Evolutionary conservation across 495 filamentous ascomycete species (phyloP).

Genomic region (Cudoniella acicularis): DNA sequence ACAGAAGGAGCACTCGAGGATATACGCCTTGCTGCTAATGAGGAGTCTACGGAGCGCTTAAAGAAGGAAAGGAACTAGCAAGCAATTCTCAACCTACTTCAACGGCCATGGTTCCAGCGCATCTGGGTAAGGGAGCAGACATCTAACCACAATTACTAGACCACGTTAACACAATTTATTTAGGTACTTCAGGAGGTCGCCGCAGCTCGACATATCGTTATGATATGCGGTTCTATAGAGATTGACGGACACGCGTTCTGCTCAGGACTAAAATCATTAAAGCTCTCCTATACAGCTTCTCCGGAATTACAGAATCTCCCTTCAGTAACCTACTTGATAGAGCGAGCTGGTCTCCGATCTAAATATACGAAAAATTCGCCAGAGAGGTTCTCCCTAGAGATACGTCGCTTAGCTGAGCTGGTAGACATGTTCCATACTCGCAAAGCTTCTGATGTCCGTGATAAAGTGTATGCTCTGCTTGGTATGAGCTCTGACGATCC

Average conservation of each 20-base stretch:
- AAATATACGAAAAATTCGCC: conserved; percentile 12
- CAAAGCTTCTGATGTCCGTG: too few relatives aligned
- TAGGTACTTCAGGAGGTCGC: conserved; percentile 34
- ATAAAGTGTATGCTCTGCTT: too few relatives aligned
- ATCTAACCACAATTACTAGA: background rate
- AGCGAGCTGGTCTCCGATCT: conserved; percentile 24
- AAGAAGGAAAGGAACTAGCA: background rate
- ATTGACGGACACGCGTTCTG: conserved; percentile 25
- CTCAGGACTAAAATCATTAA: conserved; percentile 13
- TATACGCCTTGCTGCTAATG: conserved; percentile 13
- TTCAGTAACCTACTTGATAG: conserved; percentile 28
- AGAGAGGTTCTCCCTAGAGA: conserved; percentile 20
- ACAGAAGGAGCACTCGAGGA: conserved; percentile 21
- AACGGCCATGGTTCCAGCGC: conserved; percentile 28
- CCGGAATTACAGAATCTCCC: conserved; percentile 13
- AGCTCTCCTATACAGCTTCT: conserved; percentile 3
- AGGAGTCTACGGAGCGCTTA: conserved; percentile 6
- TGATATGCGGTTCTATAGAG: conserved; percentile 27
- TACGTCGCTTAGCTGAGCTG: conserved; percentile 26
- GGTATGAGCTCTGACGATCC: conserved; percentile 17
- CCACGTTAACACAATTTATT: conserved; percentile 7
- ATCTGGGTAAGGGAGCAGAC: conserved; percentile 30
- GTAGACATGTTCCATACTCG: too few relatives aligned
- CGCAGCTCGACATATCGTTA: conserved; percentile 24
- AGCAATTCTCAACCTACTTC: conserved; percentile 17